Percentiles rank a stretch among this genome's conserved stretches.
Evolutionary conservation across 352 stramenopile genomes (phyloP).

Genomic region (Aphanomyces astaci): DNA sequence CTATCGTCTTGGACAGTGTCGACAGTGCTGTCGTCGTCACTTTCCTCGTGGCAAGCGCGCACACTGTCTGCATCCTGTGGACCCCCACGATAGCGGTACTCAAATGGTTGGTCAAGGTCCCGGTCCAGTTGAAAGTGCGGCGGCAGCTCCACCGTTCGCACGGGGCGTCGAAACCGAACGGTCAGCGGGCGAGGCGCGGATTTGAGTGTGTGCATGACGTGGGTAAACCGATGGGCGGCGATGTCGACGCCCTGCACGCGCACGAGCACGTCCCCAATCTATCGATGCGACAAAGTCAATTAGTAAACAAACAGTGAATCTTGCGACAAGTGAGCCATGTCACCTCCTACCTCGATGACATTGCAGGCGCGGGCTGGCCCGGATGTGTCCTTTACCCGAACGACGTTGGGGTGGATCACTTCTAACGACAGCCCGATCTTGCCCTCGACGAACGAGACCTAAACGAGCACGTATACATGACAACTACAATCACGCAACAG

Average conservation of each 20-base stretch:
- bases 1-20: neutral
- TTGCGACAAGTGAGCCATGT: neutral
- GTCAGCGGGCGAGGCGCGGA: constrained; percentile 1
- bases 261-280: constrained; percentile 1
- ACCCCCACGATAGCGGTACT: neutral
- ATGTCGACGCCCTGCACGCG: neutral
- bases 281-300: neutral
- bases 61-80: neutral
- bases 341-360: neutral
- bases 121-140: constrained; percentile 1
- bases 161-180: neutral
- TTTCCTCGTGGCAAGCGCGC: neutral
- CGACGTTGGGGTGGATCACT: neutral
- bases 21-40: neutral
- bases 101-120: neutral
- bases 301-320: neutral
- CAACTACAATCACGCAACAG: too few relatives aligned
- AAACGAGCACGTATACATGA: neutral
- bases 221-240: neutral
- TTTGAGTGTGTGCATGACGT: constrained; percentile 1
- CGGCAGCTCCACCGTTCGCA: constrained; percentile 1
- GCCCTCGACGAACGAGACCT: constrained; percentile 3
- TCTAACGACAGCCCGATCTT: constrained; percentile 11
- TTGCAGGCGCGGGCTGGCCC: neutral
- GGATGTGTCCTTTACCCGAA: neutral